Conservation (phyloP, 768 basidiomycete species). For the Termitomyces sp. region DNA sequence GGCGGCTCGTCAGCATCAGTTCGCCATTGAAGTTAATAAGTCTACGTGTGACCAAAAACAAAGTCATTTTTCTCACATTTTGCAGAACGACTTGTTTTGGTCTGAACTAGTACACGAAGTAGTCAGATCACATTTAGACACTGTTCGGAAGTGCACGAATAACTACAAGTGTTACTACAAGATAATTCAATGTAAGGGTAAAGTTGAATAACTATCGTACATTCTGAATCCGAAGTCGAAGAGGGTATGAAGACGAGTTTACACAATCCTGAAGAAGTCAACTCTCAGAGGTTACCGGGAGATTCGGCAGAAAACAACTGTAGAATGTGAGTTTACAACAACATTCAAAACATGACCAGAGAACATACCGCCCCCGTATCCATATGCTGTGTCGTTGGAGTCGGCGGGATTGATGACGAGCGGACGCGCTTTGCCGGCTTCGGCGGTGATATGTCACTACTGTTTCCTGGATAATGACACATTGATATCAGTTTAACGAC, state of each 20-base stretch:
- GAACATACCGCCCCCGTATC: constrained; percentile 11
- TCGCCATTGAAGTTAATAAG: too few species aligned
- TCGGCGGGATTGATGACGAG: constrained; percentile 29
- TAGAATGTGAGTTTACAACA: not conserved
- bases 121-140: too few species aligned
- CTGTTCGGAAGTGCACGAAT: not conserved
- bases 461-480: not conserved
- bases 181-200: not conserved
- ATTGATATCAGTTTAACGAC: not conserved
- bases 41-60: too few species aligned
- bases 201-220: not conserved
- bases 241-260: too few species aligned
- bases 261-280: not conserved
- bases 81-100: not conserved
- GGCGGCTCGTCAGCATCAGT: too few species aligned
- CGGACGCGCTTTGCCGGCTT: constrained; percentile 22
- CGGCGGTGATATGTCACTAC: not conserved
- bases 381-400: constrained; percentile 20
- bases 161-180: not conserved
- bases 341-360: not conserved
- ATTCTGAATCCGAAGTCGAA: constrained; percentile 15
- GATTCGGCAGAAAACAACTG: constrained; percentile 39
- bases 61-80: too few species aligned
- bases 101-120: not conserved
- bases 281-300: constrained; percentile 27